Base-by-base conservation (phyloP, 306 rosid genomes). In the Vigna mungo region DNA sequence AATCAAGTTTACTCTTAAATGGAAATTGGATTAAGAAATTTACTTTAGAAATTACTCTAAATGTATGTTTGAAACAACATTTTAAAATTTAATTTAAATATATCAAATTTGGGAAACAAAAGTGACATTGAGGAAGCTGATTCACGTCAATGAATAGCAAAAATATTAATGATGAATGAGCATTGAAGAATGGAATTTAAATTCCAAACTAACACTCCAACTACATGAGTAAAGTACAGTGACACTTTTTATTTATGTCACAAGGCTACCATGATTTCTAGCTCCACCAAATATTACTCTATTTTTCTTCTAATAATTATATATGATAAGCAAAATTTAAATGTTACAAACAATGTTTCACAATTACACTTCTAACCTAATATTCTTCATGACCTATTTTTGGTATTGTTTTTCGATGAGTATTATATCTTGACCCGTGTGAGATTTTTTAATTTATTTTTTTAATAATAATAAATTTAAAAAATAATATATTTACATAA, bases 151-250 rank as follows among this genome's bases (percentile, higher is more conserved):
- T 32, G 79, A 65, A 41, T 12, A 9, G 46, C 9, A 9, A 21
- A 2, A 41, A 9, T 41, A 9, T 41, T 41, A 8, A n/a, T 65
- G 54, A 66, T 74, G 27, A 16, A 49, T 60, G 64, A 49, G 27
- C 54, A 34, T 78, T 36, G 63, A 25, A 49, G 5, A 47, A 5
- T 60, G 58, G 76, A 46, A 16, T 81, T 68, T 55, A 52, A 41
- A 25, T 23, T 55, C 32, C 18, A 72, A 65, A 10, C 75, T 49
- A 36, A 43, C 63, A 7, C 18, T 12, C 58, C 17, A 56, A 68
- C 20, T 25, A 41, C 46, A 7, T 27, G 18, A 71, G 51, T 20
- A 20, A 75, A 10, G 49, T 16, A 25, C 6, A 43, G 58, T 20
- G 16, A 36, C 1, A 6, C 32, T n/a, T 16, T 71, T 47, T 55